Evolutionary conservation across 495 filamentous ascomycete genomes (phyloP).

Genomic region (Mycothermus thermophilus): DNA sequence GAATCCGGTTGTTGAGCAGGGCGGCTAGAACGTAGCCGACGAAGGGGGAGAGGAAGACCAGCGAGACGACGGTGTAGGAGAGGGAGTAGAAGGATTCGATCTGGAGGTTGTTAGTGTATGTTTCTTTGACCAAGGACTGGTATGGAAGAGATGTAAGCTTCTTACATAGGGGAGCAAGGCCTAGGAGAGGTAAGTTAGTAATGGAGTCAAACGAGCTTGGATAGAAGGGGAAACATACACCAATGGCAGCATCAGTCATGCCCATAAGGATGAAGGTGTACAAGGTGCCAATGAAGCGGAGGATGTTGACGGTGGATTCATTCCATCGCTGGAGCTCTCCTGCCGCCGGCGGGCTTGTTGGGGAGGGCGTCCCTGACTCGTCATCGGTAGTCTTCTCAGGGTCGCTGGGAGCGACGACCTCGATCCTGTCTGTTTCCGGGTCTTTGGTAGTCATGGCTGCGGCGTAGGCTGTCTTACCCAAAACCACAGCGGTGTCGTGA

Average conservation of each 20-base stretch:
- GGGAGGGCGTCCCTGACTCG: not conserved
- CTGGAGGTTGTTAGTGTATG: conserved; percentile 13
- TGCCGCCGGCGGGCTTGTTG: not conserved
- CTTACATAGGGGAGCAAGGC: conserved; percentile 7
- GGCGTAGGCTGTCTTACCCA: not conserved
- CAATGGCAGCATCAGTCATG: conserved; percentile 67
- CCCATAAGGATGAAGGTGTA: conserved; percentile 69
- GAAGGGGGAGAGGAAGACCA: conserved; percentile 73
- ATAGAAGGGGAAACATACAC: conserved; percentile 37
- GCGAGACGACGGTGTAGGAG: conserved; percentile 60
- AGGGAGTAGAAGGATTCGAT: conserved; percentile 56
- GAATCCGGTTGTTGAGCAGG: conserved; percentile 48
- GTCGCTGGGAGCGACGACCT: conserved; percentile 1
- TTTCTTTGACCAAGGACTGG: not conserved
- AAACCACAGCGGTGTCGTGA: too few species aligned
- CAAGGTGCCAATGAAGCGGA: conserved; percentile 50
- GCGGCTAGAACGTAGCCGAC: conserved; percentile 69
- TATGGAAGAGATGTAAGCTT: too few species aligned
- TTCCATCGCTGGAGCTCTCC: conserved; percentile 55
- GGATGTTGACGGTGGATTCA: conserved; percentile 47
- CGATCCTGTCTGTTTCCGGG: too few species aligned
- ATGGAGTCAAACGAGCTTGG: not conserved
- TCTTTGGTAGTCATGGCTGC: not conserved
- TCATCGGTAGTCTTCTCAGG: conserved; percentile 6
- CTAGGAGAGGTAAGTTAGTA: not conserved